Conservation (phyloP, 192 early-diverging fungal genomes). For the Oehlia diaphana region DNA sequence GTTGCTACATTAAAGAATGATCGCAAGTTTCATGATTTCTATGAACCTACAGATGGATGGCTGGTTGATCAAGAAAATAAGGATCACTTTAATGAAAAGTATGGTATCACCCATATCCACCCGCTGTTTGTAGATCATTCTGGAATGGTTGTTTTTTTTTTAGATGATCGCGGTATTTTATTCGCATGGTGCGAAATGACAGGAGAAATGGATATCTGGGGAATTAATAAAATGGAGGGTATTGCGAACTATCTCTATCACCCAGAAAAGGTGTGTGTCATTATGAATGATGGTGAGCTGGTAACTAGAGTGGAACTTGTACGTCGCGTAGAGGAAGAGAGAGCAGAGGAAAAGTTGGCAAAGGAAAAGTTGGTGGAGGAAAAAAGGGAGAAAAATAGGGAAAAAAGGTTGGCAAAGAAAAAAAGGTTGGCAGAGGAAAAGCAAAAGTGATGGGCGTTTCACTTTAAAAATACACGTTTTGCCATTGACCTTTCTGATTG, state of each 20-base stretch:
- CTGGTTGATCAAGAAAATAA: no score
- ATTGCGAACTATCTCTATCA: not conserved
- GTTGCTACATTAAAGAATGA: not conserved
- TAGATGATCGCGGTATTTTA: slow-evolving; percentile 3
- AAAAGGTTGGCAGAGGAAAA: no score
- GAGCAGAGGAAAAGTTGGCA: no score
- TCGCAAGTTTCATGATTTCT: not conserved
- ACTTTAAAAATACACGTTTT: no score
- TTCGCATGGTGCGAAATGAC: not conserved
- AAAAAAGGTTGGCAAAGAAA: no score
- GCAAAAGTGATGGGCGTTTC: no score
- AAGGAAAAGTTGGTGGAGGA: no score
- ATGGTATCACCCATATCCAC: not conserved
- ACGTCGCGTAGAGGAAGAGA: no score
- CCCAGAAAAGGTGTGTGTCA: not conserved
- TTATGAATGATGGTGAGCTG: not conserved
- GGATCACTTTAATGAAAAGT: not conserved
- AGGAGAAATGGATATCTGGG: not conserved
- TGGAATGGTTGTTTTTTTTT: not conserved
- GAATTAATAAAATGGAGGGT: not conserved
- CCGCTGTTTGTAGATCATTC: slow-evolving; percentile 11
- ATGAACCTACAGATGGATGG: no score
- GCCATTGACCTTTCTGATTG: no score
- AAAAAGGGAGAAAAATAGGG: no score
- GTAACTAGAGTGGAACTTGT: no score